Evolutionary conservation across 345 rosid genomes (phyloP).

Genomic region (Euclidium syriacum): DNA sequence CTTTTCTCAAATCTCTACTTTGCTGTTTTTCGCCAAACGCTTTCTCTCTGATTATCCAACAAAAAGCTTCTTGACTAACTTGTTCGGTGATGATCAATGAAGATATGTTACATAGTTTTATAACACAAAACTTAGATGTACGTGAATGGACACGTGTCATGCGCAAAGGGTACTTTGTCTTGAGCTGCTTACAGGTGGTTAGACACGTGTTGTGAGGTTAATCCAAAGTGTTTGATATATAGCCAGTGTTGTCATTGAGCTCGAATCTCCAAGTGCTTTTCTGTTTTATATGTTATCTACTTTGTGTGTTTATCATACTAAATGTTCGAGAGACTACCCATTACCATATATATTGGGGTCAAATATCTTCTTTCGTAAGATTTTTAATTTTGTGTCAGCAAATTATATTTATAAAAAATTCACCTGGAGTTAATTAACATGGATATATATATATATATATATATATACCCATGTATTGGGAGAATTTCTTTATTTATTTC

Average conservation of each 20-base stretch:
- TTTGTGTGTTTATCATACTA: conserved; percentile 2
- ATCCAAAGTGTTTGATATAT: conserved; percentile 20
- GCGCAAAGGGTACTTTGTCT: not conserved
- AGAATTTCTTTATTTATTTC: not conserved
- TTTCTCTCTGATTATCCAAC: not conserved
- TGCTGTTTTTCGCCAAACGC: not conserved
- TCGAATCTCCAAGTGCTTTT: conserved; percentile 24
- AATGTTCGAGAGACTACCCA: conserved; percentile 9
- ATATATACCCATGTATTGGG: not conserved
- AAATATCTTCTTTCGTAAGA: not conserved
- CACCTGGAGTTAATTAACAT: conserved; percentile 15
- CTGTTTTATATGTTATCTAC: conserved; percentile 10
- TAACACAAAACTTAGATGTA: conserved; percentile 3
- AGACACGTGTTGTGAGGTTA: conserved; percentile 35
- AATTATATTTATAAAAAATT: not conserved
- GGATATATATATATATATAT: not conserved
- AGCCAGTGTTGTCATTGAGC: conserved; percentile 23
- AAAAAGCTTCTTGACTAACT: not conserved
- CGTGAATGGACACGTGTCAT: conserved; percentile 24
- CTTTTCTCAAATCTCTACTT: not conserved
- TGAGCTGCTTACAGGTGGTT: conserved; percentile 43
- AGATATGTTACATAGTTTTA: conserved; percentile 1
- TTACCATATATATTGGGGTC: conserved; percentile 10
- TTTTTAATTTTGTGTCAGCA: not conserved
- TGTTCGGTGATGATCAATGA: conserved; percentile 13